Evolutionary conservation across 345 rosid species (phyloP), one percentile per base, ranked within the genome.

Genomic region (Trapa bicornis): DNA sequence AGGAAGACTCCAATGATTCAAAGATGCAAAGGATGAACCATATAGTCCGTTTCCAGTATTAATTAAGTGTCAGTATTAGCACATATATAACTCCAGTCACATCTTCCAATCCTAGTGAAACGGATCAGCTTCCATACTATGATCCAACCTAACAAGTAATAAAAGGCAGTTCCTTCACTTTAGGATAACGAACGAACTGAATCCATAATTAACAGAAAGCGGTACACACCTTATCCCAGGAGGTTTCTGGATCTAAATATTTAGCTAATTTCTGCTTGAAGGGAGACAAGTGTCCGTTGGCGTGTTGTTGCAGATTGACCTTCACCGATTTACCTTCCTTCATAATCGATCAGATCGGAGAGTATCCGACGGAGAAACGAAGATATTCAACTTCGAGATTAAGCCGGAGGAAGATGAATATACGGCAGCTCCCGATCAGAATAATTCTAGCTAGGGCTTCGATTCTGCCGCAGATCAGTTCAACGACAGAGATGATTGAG

Each of bases 161-260:
- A 32, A 52, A 54, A 54, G 33, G 33, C 60, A 4, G 35, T 54
- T 0, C 9, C 60, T 54, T 54, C 1, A 54, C 60, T 54, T 54
- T 35, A 22, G 11, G 6, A n/a, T 11, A 16, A 58, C 3, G 15
- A 33, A 32, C 29, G 29, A 22, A 22, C 29, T 58, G 37, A 35
- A 35, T 37, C 15, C 15, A 58, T 15, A 58, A 2, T 12, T 58
- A 11, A 11, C 37, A 29, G 63, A 33, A 58, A 54, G 1, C 60
- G 35, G 60, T n/a, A 22, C 38, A 37, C 75, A 86, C 96, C 84
- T 92, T 92, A 58, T 92, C 96, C 98, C 98, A 89, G 4, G 96
- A 81, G 52, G 93, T 92, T 41, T 89, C 93, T 3, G 96, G 91
- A 86, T 89, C 96, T 60, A 92, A 83, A 78, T 86, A 79, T 65